A percentile compares a stretch with the other conserved stretches of the same genome.
These are phyloP conservation scores for Colletotrichum sp. DNA, from an alignment of 2,329 filamentous ascomycete genomes.

Conservation along the genomic window DNA sequence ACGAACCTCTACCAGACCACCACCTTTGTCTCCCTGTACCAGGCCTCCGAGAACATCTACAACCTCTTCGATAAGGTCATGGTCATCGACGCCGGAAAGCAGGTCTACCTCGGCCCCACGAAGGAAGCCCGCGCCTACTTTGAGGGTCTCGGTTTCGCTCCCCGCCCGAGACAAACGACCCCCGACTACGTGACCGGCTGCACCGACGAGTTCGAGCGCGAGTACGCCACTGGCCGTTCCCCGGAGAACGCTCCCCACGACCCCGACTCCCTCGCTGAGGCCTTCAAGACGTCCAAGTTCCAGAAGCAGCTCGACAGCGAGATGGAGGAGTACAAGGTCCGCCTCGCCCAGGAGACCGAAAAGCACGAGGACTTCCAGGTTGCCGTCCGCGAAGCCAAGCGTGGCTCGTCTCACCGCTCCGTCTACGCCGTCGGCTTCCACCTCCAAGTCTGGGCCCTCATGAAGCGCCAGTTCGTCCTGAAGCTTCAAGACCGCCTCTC, in stretches of 20 bases:
- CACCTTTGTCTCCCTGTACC: constrained; percentile 86
- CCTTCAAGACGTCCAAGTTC: constrained; percentile 71
- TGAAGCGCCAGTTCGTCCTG: constrained; percentile 83
- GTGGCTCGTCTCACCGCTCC: constrained; percentile 74
- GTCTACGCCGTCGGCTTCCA: constrained; percentile 87
- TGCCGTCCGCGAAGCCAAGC: constrained; percentile 80
- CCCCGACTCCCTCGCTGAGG: constrained; percentile 69
- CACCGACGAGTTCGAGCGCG: constrained; percentile 83
- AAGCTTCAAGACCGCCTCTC: constrained; percentile 87
- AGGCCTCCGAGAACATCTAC: constrained; percentile 84
- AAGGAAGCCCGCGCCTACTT: constrained; percentile 75
- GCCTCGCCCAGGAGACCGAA: constrained; percentile 67
- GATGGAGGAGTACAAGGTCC: constrained; percentile 72
- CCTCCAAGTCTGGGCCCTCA: constrained; percentile 80
- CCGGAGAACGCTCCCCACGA: constrained; percentile 71
- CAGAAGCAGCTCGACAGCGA: constrained; percentile 64
- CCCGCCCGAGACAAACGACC: constrained; percentile 78
- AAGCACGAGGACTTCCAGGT: constrained; percentile 77
- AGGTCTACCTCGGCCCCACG: constrained; percentile 77
- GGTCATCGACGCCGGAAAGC: constrained; percentile 76
- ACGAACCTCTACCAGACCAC: constrained; percentile 85
- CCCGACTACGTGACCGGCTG: constrained; percentile 84
- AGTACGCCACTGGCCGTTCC: constrained; percentile 72
- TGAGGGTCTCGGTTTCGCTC: constrained; percentile 75
- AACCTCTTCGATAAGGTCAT: constrained; percentile 83